Conservation (phyloP, 257 asterid species). For the Phtheirospermum japonicum region DNA sequence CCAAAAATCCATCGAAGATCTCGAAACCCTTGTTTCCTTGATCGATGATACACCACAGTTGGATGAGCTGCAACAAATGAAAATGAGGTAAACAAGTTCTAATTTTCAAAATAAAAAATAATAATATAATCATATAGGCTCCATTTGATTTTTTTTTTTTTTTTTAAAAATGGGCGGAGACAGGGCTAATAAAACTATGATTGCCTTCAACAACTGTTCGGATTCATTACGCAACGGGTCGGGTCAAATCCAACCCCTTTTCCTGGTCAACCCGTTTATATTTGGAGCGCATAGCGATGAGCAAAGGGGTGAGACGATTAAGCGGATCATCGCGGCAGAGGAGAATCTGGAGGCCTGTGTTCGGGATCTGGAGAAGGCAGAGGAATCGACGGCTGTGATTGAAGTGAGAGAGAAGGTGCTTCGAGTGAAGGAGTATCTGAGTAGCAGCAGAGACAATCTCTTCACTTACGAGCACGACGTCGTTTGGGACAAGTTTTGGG, state of each 20-base stretch:
- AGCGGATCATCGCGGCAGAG: background rate
- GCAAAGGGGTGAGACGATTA: background rate
- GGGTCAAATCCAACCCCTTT: background rate
- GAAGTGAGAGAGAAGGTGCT: slow-evolving; percentile 22
- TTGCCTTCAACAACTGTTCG: background rate
- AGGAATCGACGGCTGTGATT: background rate
- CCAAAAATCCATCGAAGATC: background rate
- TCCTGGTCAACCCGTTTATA: background rate
- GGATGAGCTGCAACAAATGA: background rate
- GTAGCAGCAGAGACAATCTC: slow-evolving; percentile 11
- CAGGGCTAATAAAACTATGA: background rate
- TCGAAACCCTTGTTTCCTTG: background rate
- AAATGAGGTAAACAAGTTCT: background rate
- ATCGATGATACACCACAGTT: background rate
- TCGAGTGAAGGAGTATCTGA: slow-evolving; percentile 22
- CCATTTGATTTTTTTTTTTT: no score
- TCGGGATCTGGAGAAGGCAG: background rate
- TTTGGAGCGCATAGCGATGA: background rate
- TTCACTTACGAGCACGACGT: slow-evolving; percentile 7
- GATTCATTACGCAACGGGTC: background rate
- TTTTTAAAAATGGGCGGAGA: no score
- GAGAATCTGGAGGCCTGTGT: background rate
- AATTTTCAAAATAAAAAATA: no score
- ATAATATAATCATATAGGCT: background rate
- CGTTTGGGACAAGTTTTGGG: slow-evolving; percentile 3